Evolutionary conservation across 2,329 filamentous ascomycete species (phyloP), one percentile per base, ranked within the genome.

Genomic region (Teratosphaeria zuluensis): DNA sequence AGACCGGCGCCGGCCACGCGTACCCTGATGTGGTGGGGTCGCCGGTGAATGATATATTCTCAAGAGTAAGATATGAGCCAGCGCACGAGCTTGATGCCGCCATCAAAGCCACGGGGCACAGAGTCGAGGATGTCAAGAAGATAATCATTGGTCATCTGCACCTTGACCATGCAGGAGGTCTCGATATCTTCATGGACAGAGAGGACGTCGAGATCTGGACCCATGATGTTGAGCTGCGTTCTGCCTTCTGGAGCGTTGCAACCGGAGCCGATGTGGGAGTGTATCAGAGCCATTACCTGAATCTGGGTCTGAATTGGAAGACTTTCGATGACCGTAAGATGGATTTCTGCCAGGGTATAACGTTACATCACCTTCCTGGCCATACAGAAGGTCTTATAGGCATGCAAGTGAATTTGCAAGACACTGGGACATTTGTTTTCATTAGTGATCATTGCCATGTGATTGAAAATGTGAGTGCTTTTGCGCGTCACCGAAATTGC

Each of bases 1-100:
- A 78, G 56, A 78, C 75, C 0, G 77, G 77, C 4, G 74, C 73
- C 56, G 75, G 74, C 1, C 75, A 78, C 24, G 24, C 24, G 24
- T 28, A 28, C 24, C 24, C 24, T 28, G 24, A 28, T 28, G 24
- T 28, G 24, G 24, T 28, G 24, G 24, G 24, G 24, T 28, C 24
- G 24, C 24, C 24, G 24, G 24, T 71, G 11, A 53, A 65, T n/a
- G 71, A 73, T 58, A 62, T 73, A 12, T 73, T 73, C 60, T 60
- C 63, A 2, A 61, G 71, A 32, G 67, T 73, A 54, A 61, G 63
- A 35, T 73, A 72, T 51, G 69, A 71, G 54, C 61, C 69, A n/a
- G 61, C 61, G 24, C 70, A 73, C 56, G 70, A 73, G 59, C 61
- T 73, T 12, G 66, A 69, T 54, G 67, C 68, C 19, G 68, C 68